Base-by-base conservation (phyloP, 2,329 filamentous ascomycete genomes). In the Cryphonectria naterciae region DNA sequence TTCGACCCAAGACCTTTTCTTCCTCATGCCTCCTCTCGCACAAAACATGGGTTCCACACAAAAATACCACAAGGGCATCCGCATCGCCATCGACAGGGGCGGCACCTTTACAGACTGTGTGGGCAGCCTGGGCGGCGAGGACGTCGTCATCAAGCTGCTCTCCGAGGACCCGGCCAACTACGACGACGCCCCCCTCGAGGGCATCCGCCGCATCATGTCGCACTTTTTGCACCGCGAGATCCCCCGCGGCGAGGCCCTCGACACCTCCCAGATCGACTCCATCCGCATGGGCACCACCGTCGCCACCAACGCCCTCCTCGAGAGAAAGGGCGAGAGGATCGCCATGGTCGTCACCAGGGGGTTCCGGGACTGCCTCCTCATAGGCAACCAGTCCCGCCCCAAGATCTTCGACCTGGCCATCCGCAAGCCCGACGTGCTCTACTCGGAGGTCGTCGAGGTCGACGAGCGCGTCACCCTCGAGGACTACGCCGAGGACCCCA, bases 241-340 rank as follows among this genome's bases (percentile, higher is more conserved):
- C 61, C 93, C 93, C 4, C 90, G 94, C 64, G 94, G 93, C 37
- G 85, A 94, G 78, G 84, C 92, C 0, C 84, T 97, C 11, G 94
- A 97, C 79, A 97, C 94, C 0, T 88, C 90, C 25, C 83, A 90
- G 77, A 97, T 98, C 75, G 93, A 96, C 75, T 94, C 92, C 69
- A 97, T 98, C 79, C 91, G 95, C 64, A 98, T 98, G 95, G 95
- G 95, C 61, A 98, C 95, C 1, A 98, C 95, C 0, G 94, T 98
- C 17, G 95, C 95, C 13, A 98, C 95, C 0, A 98, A 98, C 80
- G 95, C 95, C 0, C 82, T 98, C 69, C 85, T 98, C 2, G 95
- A 98, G 81, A 86, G 95, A 70, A 97, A 97, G 80, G 95, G 95
- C 64, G 94, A 97, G 82, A 90, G 89, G 75, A 95, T 96, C 78